Evolutionary conservation across 306 rosid genomes (phyloP).

Genomic region (Purshia tridentata): DNA sequence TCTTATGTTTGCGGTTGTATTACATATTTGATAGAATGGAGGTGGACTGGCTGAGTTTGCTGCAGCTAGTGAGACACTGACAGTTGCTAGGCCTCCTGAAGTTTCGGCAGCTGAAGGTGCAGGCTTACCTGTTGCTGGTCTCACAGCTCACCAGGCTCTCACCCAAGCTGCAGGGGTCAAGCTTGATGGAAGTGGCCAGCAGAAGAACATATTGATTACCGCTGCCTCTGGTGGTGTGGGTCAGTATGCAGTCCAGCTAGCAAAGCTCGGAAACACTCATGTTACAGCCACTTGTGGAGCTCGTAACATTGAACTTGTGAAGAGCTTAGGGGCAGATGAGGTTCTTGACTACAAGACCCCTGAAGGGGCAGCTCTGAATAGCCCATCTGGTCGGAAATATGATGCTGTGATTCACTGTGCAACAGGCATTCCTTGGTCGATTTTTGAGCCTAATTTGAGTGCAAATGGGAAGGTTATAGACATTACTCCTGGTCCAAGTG

Average conservation of each 20-base stretch:
- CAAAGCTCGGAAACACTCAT: slow-evolving; percentile 77
- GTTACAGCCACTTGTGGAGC: slow-evolving; percentile 87
- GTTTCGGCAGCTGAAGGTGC: slow-evolving; percentile 54
- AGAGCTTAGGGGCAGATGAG: slow-evolving; percentile 76
- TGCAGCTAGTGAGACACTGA: slow-evolving; percentile 41
- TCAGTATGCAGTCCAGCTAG: slow-evolving; percentile 73
- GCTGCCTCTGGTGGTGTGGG: slow-evolving; percentile 96
- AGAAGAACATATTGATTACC: slow-evolving; percentile 59
- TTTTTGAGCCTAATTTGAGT: slow-evolving; percentile 65
- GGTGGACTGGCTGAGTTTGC: slow-evolving; percentile 78
- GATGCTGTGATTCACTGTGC: slow-evolving; percentile 69
- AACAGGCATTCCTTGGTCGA: slow-evolving; percentile 58
- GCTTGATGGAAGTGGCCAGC: slow-evolving; percentile 48
- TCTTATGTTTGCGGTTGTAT: background rate
- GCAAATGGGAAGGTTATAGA: slow-evolving; percentile 64
- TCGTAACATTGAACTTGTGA: slow-evolving; percentile 63
- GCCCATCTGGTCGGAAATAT: slow-evolving; percentile 70
- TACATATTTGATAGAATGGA: slow-evolving; percentile 44
- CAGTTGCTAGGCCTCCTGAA: slow-evolving; percentile 51
- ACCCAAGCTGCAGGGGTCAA: slow-evolving; percentile 49
- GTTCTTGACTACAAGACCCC: slow-evolving; percentile 77
- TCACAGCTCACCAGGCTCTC: slow-evolving; percentile 65
- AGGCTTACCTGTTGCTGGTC: slow-evolving; percentile 63
- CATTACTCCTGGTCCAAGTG: slow-evolving; percentile 39
- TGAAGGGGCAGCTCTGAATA: slow-evolving; percentile 60